A percentile compares a stretch with the other conserved stretches of the same genome.
phyloP scores from a whole-genome alignment of 2,329 filamentous ascomycete species.

The Aureobasidium mangrovei region DNA sequence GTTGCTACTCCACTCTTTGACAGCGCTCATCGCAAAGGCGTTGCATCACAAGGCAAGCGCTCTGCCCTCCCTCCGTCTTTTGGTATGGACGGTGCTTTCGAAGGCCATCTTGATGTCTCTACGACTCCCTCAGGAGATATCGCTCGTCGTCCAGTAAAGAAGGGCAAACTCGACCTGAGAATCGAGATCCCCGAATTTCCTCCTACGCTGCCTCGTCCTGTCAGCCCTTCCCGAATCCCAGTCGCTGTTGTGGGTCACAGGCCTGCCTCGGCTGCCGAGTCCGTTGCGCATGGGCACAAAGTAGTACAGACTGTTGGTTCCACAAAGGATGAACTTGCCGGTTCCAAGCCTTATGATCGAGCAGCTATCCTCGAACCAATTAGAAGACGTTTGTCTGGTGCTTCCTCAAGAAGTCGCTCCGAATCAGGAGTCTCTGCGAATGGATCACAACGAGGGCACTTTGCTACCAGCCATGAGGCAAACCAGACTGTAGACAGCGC shows the following conservation, averaged over 20 bases:
- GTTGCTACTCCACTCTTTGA: background rate
- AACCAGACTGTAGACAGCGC: background rate
- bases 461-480: background rate
- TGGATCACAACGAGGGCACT: background rate
- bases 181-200: slow-evolving; percentile 5
- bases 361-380: slow-evolving; percentile 10
- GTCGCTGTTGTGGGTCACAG: background rate
- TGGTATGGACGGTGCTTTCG: slow-evolving; percentile 2
- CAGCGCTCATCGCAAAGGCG: background rate
- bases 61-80: background rate
- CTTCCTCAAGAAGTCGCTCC: background rate
- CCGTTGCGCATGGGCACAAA: background rate
- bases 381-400: slow-evolving; percentile 6
- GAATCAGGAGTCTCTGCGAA: background rate
- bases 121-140: background rate
- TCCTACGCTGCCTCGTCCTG: background rate
- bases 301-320: background rate
- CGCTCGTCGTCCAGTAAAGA: background rate
- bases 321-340: background rate
- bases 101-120: background rate
- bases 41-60: background rate
- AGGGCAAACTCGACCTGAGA: background rate
- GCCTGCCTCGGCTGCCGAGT: background rate
- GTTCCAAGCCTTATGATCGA: background rate
- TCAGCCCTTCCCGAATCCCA: slow-evolving; percentile 4